Base-by-base conservation (phyloP, 2,329 filamentous ascomycete species). In the Cercospora brassicicola region DNA sequence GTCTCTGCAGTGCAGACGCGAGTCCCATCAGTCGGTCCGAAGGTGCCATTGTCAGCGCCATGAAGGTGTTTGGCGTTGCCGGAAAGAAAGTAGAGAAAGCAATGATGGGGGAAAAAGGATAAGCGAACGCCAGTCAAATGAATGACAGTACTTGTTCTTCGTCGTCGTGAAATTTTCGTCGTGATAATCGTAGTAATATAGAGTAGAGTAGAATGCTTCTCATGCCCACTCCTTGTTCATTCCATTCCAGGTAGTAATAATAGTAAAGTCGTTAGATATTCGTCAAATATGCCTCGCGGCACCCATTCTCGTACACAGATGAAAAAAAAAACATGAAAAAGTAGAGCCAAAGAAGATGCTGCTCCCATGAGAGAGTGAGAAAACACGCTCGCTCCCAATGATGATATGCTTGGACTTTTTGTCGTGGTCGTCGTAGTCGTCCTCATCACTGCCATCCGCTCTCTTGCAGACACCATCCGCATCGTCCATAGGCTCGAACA, bases 401-500 rank as follows among this genome's bases (percentile, higher is more conserved):
- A 39, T 39, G 13, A 39, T 39, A 39, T 39, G 33, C 33, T 39
- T 15, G 13, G 33, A 4, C 33, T 39, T 39, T 39, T 39, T 6
- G 33, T 39, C 33, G 4, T 39, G 13, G 13, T 15, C 33, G 33
- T 39, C 36, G 15, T 42, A 3, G 39, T 20, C n/a, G 15, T 48
- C 36, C 51, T 18, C 6, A 7, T 30, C 20, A 75, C 30, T 74
- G 73, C 77, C 76, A 83, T 20, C 80, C 81, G n/a, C 75, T 78
- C 65, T 82, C 81, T 13, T 77, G 76, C 64, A 83, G 73, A 71
- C 82, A 83, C 60, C 70, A 76, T 7, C 72, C 78, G 73, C 82
- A 83, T n/a, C 81, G 75, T 28, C 82, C 81, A 66, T 83, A 82
- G 7, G 76, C 74, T 11, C 72, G 64, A 13, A 83, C 77, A 13